These are phyloP conservation scores for Pseudotsuga menziesii DNA, from an alignment of 75 land plant genomes.

Conservation along the genomic window DNA sequence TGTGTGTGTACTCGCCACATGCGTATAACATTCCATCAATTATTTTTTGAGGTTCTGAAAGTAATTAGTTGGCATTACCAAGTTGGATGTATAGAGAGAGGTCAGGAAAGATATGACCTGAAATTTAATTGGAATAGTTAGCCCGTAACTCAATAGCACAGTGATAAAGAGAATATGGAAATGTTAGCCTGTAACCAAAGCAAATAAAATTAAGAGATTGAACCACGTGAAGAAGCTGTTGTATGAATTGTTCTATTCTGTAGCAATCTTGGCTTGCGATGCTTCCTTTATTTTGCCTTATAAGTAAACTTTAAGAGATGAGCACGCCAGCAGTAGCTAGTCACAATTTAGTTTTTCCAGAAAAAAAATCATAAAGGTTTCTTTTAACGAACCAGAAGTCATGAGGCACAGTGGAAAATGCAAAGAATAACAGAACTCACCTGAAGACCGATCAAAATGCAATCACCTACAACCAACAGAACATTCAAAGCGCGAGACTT, in stretches of 20 bases:
- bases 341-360: background rate
- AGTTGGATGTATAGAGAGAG: too few relatives aligned
- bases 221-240: background rate
- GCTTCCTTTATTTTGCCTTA: background rate
- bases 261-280: background rate
- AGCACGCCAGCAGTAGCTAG: background rate
- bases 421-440: slow-evolving; percentile 26
- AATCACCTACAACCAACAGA: slow-evolving; percentile 82
- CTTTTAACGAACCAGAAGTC: background rate
- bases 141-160: too few relatives aligned
- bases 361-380: background rate
- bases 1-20: too few relatives aligned
- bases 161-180: too few relatives aligned
- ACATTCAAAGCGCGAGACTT: slow-evolving; percentile 55
- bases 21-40: too few relatives aligned
- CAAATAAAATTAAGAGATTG: background rate
- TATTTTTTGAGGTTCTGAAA: too few relatives aligned
- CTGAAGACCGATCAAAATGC: slow-evolving; percentile 86
- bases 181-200: background rate
- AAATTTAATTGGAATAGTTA: too few relatives aligned
- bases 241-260: background rate
- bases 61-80: too few relatives aligned
- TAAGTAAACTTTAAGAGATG: background rate
- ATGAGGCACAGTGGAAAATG: background rate
- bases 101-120: too few relatives aligned